Conservation (phyloP, 140 eudicot species). For the Oenanthe javanica region DNA sequence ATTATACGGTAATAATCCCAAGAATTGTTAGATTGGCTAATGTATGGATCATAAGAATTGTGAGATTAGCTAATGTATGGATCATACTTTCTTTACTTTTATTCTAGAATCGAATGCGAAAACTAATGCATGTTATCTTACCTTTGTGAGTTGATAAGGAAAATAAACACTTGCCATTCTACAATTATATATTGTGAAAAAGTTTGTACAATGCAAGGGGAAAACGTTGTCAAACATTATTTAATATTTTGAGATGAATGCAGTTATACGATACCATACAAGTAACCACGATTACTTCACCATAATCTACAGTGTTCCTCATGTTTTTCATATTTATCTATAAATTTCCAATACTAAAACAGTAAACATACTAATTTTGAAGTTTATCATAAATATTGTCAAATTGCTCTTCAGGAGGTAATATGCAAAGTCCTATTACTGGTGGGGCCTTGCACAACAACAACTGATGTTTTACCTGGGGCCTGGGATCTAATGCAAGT, state of each 20-base stretch:
- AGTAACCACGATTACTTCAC: neutral
- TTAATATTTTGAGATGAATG: neutral
- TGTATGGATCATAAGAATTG: neutral
- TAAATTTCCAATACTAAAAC: neutral
- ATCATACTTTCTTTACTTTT: neutral
- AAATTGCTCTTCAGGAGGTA: neutral
- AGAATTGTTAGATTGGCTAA: neutral
- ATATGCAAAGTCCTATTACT: neutral
- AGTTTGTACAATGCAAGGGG: neutral
- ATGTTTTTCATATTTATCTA: neutral
- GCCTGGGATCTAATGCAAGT: neutral
- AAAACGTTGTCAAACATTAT: neutral
- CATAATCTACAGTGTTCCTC: neutral
- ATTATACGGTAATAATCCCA: neutral
- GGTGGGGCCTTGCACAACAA: neutral
- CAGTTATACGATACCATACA: neutral
- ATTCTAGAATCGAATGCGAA: neutral
- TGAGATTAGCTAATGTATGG: neutral
- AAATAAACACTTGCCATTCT: neutral
- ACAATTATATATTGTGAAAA: neutral
- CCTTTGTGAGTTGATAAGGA: neutral
- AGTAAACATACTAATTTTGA: neutral
- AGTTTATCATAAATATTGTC: neutral
- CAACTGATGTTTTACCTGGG: neutral
- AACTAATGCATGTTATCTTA: neutral